Base-by-base conservation (phyloP, 2,329 filamentous ascomycete species). In the Xylaria digitata region DNA sequence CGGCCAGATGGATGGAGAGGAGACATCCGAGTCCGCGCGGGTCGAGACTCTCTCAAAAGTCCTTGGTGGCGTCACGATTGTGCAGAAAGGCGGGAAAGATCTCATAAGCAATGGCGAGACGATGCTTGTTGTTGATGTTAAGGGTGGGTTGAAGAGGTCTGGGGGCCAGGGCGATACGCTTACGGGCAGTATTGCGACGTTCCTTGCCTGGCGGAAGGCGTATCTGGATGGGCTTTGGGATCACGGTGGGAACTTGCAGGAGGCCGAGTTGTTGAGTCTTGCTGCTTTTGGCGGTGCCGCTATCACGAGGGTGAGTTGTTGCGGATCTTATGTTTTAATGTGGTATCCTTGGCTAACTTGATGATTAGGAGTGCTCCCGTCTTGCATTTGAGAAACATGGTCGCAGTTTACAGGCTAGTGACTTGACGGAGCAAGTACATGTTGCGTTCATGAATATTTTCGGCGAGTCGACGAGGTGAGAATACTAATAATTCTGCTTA, bases 151-250 rank as follows among this genome's bases (percentile, higher is more conserved):
- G 78, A 99, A 99, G 87, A 86, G 96, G 71, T 95, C 92, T 65
- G 96, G 95, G 54, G 96, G 96, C 0, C 96, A 99, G 81, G 96
- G 96, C 1, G 96, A 99, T 80, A 98, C 96, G 3, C 82, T 99
- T 71, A 98, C 96, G 0, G 96, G 96, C 1, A 90, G 90, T 40
- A 82, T 99, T 71, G 96, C 92, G 1, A 98, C 96, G 3, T 89
- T 99, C 72, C 80, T 98, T 70, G 94, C 89, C 1, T 99, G 95
- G 90, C 86, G 95, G 67, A 90, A 90, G 77, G 93, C 93, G 23
- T 99, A 99, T 79, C 83, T 93, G 61, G 92, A 97, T 65, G 85
- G 85, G 32, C 79, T 97, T 3, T 98, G 95, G 95, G 89, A 88
- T 8, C 84, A 87, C 67, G 80, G 83, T 17, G 80, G 81, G 7